Evolutionary conservation across 257 asterid genomes (phyloP).

Genomic region (Petunia secreta): DNA sequence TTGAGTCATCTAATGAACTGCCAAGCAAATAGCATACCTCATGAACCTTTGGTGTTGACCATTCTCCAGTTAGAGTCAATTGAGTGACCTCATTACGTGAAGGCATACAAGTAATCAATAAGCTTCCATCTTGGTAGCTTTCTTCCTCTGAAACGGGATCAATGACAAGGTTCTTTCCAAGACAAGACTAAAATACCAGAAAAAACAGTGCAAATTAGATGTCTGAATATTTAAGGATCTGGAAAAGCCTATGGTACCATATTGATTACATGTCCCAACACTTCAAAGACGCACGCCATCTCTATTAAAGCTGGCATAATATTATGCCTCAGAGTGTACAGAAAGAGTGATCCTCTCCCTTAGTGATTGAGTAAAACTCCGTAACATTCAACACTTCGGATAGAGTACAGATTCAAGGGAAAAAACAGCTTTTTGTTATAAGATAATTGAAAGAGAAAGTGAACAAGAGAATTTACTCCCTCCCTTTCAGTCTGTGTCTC

Average conservation of each 20-base stretch:
- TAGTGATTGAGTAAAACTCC: too few species aligned
- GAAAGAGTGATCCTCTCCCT: too few species aligned
- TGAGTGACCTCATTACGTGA: slow-evolving; percentile 91
- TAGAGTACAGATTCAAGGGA: too few species aligned
- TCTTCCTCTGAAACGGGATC: slow-evolving; percentile 92
- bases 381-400: too few species aligned
- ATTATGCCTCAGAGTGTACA: background rate
- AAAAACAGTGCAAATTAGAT: background rate
- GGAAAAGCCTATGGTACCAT: background rate
- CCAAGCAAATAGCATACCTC: slow-evolving; percentile 58
- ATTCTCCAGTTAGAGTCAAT: slow-evolving; percentile 82
- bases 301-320: background rate
- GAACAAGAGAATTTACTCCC: too few species aligned
- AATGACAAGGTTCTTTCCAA: slow-evolving; percentile 77
- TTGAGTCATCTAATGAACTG: background rate
- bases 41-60: slow-evolving; percentile 78
- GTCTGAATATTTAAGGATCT: slow-evolving; percentile 1
- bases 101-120: slow-evolving; percentile 84
- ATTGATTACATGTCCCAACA: background rate
- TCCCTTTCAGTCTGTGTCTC: too few species aligned
- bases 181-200: slow-evolving; percentile 53
- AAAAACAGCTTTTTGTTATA: too few species aligned
- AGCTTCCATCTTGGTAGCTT: slow-evolving; percentile 72
- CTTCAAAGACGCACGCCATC: background rate
- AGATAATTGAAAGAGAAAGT: too few species aligned